Base-by-base conservation (phyloP, 352 stramenopile species). In the Pythium insidiosum region DNA sequence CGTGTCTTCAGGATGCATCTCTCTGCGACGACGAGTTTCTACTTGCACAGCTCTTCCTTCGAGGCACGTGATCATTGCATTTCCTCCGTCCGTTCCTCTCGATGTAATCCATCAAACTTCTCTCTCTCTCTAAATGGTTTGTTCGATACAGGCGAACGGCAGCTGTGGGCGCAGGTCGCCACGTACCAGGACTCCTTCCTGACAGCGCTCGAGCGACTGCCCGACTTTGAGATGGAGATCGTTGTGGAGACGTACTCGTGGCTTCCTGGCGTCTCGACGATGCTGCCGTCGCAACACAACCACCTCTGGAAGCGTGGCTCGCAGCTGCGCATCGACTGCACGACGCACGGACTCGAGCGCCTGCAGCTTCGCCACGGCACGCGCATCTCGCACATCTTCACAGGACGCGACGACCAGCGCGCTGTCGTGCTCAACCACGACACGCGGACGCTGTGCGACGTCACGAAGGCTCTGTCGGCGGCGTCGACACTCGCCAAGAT, bases 161-260 rank as follows among this genome's bases (percentile, higher is more conserved):
- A 88, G 57, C 56, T 84, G 7, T 80, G 58, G 30, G 46, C 56
- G 42, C 59, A 67, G 22, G 23, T 88, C 20, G 48, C 70, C 30
- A 41, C 57, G 6, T 59, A 61, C 2, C 77, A 85, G 35, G 69
- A 83, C 30, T 58, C 62, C 4, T 75, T 88, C 13, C 68, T 80
- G 19, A 50, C 65, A 18, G 76, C 77, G n/a, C 44, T 88, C 5
- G 72, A 85, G 51, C 58, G 65, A 7, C 51, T 91, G 1, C 75
- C 79, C 0, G 75, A 91, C 39, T 91, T 91, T 62, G 72, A 85
- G 33, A 72, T 73, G 7, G 79, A 91, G 51, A 82, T 91, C 37
- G 84, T 84, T 29, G 53, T 88, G 23, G 75, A 88, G 40, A 68
- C 77, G 21, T 75, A 81, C 25, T 91, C 79, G 50, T 91, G 79